Percentiles rank a stretch among this genome's conserved stretches.
phyloP scores from a whole-genome alignment of 192 early-diverging fungal species.

The Coemansia sp. region DNA sequence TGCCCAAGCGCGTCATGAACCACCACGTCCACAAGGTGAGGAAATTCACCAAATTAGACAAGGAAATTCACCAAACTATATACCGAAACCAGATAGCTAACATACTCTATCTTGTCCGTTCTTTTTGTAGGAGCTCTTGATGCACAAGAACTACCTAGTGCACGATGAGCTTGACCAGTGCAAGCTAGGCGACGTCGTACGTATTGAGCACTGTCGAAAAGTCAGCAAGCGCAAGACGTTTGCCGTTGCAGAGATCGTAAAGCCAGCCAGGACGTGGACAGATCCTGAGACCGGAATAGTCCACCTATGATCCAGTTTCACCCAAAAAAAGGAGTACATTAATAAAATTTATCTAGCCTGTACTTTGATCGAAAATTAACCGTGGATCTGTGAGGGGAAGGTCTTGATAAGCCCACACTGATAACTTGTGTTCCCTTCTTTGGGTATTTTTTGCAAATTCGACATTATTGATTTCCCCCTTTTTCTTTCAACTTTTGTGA shows the following conservation, averaged over 20 bases:
- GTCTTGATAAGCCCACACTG: slow-evolving; percentile 3
- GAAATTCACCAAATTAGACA: not conserved
- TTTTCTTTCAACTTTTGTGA: slow-evolving; percentile 3
- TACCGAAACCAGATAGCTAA: not conserved
- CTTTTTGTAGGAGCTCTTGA: slow-evolving; percentile 68
- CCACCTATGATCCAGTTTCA: slow-evolving; percentile 22
- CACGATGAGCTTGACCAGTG: slow-evolving; percentile 84
- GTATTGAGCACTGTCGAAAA: slow-evolving; percentile 87
- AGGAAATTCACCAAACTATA: not conserved
- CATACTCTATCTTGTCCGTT: not conserved
- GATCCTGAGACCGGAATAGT: slow-evolving; percentile 55
- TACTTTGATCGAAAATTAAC: slow-evolving; percentile 5
- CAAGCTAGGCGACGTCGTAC: slow-evolving; percentile 86
- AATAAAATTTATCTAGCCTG: not conserved
- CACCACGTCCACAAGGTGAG: slow-evolving; percentile 83
- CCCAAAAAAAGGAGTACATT: not conserved
- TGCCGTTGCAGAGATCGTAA: slow-evolving; percentile 81
- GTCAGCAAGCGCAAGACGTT: slow-evolving; percentile 88
- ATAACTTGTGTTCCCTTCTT: not conserved
- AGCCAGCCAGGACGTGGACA: slow-evolving; percentile 49
- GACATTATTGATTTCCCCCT: not conserved
- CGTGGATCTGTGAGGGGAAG: not conserved
- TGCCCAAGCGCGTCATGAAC: slow-evolving; percentile 74
- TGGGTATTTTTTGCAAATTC: not conserved
- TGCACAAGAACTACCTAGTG: slow-evolving; percentile 84